phyloP scores from a whole-genome alignment of 495 filamentous ascomycete genomes.

The Lepidopterella palustris region DNA sequence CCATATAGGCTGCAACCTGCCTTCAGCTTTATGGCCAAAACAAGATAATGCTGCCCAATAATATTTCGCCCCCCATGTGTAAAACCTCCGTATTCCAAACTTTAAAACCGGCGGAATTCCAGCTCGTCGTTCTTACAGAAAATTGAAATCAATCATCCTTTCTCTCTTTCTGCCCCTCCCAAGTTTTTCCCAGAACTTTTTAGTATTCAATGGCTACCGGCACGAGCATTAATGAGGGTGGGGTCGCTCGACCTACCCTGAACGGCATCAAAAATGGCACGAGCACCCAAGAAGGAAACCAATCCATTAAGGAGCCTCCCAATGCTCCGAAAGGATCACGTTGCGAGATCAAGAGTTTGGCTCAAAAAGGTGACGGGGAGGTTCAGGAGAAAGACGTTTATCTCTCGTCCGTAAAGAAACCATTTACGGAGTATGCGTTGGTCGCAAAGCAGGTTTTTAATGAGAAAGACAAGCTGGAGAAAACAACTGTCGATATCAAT shows the following conservation, averaged over 20 bases:
- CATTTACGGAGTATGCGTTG: constrained; percentile 31
- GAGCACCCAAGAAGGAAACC: background rate
- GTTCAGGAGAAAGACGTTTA: background rate
- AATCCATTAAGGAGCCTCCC: background rate
- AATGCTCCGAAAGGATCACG: background rate
- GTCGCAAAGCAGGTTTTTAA: constrained; percentile 34
- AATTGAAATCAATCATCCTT: too few species aligned
- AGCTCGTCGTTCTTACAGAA: too few species aligned
- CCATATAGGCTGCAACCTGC: background rate
- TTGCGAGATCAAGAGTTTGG: background rate
- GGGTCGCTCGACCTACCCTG: too few species aligned
- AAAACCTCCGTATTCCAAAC: background rate
- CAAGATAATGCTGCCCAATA: background rate
- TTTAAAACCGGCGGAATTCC: too few species aligned
- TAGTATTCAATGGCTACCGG: background rate
- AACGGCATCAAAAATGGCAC: background rate
- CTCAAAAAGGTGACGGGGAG: background rate
- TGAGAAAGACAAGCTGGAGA: constrained; percentile 27
- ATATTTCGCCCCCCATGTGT: too few species aligned
- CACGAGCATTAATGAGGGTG: background rate
- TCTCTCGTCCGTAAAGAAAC: background rate
- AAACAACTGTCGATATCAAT: constrained; percentile 39
- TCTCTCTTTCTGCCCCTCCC: too few species aligned
- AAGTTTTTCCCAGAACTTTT: too few species aligned
- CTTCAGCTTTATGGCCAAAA: background rate